phyloP scores from a whole-genome alignment of 805 yeast species.

The Tetrapisispora fleetii region DNA sequence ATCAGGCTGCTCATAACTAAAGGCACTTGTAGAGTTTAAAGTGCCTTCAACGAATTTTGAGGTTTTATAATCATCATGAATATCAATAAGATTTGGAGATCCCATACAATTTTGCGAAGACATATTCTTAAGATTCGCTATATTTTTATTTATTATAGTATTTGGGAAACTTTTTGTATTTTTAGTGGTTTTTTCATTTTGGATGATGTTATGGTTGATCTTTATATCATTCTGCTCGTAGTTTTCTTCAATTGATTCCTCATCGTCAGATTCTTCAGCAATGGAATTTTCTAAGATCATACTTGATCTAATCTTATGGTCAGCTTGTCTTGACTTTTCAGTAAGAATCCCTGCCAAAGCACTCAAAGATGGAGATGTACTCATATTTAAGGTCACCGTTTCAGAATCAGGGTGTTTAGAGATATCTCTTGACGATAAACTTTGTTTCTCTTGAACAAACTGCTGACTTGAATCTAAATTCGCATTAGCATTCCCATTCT shows the following conservation, averaged over 20 bases:
- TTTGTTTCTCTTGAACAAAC: no score
- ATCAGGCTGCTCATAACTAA: conserved; percentile 21
- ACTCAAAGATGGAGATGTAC: conserved; percentile 36
- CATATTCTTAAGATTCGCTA: neutral
- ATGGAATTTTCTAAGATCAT: conserved; percentile 11
- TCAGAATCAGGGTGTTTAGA: conserved; percentile 4
- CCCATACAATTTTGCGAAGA: neutral
- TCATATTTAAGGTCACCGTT: conserved; percentile 28
- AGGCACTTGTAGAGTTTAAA: neutral
- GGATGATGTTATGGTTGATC: no score
- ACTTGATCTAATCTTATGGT: conserved; percentile 14
- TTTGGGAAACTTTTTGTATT: neutral
- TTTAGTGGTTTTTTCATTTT: no score
- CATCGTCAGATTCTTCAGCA: no score
- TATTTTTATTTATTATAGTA: neutral
- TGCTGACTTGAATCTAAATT: no score
- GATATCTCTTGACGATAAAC: no score
- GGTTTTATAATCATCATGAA: conserved; percentile 21
- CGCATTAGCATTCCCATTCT: neutral
- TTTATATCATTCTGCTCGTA: conserved; percentile 6
- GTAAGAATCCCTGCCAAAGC: conserved; percentile 34
- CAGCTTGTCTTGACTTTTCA: conserved; percentile 28
- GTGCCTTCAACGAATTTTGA: conserved; percentile 3
- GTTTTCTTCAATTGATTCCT: conserved; percentile 9
- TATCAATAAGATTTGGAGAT: conserved; percentile 32